Conservation (phyloP, 257 asterid genomes). For the Fraxinus cuspidata region DNA sequence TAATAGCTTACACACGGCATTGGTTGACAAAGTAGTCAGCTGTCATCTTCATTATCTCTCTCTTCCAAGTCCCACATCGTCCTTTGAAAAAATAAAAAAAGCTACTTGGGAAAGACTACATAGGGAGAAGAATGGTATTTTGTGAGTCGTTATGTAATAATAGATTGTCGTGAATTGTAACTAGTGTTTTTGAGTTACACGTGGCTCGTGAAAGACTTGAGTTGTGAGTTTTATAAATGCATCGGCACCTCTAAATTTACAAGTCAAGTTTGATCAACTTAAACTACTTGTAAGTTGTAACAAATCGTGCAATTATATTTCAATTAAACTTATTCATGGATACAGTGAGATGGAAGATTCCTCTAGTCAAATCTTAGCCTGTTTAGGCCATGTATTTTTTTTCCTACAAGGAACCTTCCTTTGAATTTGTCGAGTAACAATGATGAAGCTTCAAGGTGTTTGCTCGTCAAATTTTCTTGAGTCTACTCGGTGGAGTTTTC, state of each 20-base stretch:
- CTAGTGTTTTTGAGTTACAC: no score
- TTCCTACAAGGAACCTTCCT: background rate
- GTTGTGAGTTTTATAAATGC: no score
- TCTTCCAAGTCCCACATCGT: background rate
- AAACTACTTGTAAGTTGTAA: no score
- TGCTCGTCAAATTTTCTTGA: background rate
- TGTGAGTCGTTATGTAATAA: no score
- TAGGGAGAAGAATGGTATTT: no score
- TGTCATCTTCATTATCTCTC: background rate
- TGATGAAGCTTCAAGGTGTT: background rate
- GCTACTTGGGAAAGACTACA: no score
- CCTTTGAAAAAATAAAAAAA: no score
- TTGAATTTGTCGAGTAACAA: background rate
- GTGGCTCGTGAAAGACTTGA: no score
- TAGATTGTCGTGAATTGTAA: no score
- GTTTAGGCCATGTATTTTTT: background rate
- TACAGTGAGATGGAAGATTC: background rate
- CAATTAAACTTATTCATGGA: background rate
- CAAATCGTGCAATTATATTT: background rate
- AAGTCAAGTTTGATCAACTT: no score
- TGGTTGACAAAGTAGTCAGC: slow-evolving; percentile 1
- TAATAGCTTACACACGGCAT: slow-evolving; percentile 4
- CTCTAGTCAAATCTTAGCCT: background rate
- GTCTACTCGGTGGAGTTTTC: no score
- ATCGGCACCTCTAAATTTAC: no score